A percentile compares a stretch with the other conserved stretches of the same genome.
Conservation (phyloP, 805 yeast species). For the Yarrowia sp. region DNA sequence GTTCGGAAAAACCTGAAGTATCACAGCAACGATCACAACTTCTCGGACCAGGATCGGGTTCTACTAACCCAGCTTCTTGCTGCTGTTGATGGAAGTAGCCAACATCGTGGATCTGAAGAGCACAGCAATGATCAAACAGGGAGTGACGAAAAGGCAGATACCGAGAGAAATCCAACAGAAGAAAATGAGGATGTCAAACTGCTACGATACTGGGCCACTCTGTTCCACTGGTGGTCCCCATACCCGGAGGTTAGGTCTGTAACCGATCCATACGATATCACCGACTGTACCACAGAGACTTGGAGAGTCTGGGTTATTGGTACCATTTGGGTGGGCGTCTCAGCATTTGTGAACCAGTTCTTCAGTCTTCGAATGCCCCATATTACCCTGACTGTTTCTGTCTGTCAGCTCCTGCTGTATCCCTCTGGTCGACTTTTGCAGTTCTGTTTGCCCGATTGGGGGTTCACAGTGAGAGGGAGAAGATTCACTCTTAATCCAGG, state of each 20-base stretch:
- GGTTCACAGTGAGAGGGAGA: constrained; percentile 35
- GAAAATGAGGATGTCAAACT: not conserved
- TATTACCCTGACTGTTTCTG: constrained; percentile 47
- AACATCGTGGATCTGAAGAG: not conserved
- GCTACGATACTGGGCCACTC: not conserved
- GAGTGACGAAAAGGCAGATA: not conserved
- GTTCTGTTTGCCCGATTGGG: constrained; percentile 32
- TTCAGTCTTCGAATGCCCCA: constrained; percentile 54
- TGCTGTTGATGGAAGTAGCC: not conserved
- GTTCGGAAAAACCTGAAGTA: constrained; percentile 42
- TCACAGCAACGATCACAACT: constrained; percentile 50
- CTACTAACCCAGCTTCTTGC: constrained; percentile 27
- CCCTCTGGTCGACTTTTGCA: constrained; percentile 47
- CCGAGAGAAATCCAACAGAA: not conserved
- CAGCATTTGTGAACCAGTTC: constrained; percentile 36
- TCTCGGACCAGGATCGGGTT: constrained; percentile 39
- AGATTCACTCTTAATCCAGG: constrained; percentile 51
- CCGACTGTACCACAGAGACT: constrained; percentile 47
- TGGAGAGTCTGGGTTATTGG: constrained; percentile 43
- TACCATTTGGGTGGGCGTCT: constrained; percentile 33
- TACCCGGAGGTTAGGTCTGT: constrained; percentile 68
- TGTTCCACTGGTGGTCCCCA: constrained; percentile 42
- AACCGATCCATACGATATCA: constrained; percentile 50
- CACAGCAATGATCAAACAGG: not conserved
- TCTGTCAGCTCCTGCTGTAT: constrained; percentile 54